These are phyloP conservation scores for Boletales sp. DNA, from an alignment of 768 basidiomycete species.

Conservation along the genomic window DNA sequence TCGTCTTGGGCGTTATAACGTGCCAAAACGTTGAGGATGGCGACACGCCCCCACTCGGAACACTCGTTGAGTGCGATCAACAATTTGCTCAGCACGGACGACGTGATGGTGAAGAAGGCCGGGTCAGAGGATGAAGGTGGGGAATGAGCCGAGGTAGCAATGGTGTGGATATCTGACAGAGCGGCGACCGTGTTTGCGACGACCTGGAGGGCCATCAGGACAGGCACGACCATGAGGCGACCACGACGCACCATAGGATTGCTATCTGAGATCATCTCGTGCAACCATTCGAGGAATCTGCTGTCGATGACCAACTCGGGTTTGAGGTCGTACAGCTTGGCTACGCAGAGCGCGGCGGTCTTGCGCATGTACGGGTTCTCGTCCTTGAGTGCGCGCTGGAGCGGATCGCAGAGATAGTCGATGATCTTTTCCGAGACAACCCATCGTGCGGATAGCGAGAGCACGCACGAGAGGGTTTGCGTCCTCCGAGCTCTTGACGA, in stretches of 20 bases:
- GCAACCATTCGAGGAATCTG: conserved; percentile 84
- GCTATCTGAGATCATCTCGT: conserved; percentile 91
- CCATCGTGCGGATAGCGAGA: conserved; percentile 97
- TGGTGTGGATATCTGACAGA: conserved; percentile 84
- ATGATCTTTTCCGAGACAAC: conserved; percentile 96
- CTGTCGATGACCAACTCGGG: conserved; percentile 93
- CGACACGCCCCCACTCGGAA: conserved; percentile 98
- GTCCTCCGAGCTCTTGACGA: conserved; percentile 96
- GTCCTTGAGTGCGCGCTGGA: conserved; percentile 88
- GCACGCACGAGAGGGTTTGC: conserved; percentile 96
- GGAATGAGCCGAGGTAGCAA: conserved; percentile 51
- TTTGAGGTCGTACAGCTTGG: conserved; percentile 96
- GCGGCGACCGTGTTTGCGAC: conserved; percentile 96
- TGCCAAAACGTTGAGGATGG: conserved; percentile 81
- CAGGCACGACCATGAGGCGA: not conserved
- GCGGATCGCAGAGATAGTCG: conserved; percentile 95
- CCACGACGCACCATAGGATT: conserved; percentile 85
- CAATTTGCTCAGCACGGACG: conserved; percentile 79
- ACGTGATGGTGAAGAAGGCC: conserved; percentile 79
- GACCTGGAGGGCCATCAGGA: conserved; percentile 52
- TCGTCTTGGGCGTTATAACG: conserved; percentile 83
- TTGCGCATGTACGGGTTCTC: conserved; percentile 99
- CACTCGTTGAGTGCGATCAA: conserved; percentile 96
- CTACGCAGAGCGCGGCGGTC: conserved; percentile 95
- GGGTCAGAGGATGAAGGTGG: conserved; percentile 55